Base-by-base conservation (phyloP, 192 early-diverging fungal species). In the Coemansia furcata region DNA sequence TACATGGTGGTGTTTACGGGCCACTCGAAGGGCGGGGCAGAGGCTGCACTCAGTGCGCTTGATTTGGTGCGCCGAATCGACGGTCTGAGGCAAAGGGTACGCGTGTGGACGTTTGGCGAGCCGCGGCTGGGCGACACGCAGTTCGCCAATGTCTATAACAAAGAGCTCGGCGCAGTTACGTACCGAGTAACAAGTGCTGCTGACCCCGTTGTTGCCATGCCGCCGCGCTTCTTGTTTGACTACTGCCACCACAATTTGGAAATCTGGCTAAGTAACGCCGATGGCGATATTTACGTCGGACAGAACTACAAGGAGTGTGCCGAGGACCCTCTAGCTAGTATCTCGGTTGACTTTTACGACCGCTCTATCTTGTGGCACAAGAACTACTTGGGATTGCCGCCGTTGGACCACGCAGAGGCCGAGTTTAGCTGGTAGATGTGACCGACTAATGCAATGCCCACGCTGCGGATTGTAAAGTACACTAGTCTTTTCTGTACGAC, bases 101-200 rank as follows among this genome's bases (percentile, higher is more conserved):
- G 73, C 0, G 78, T 80, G 6, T 80, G 78, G 78, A 80, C 78
- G 4, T 80, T 80, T 63, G 78, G 78, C 4, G 60, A 75, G 73
- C 78, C 78, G 4, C 69, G 78, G 15, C 42, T 75, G 0, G 78
- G 78, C n/a, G 73, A 80, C 33, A 37, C 26, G 14, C 66, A 72
- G 63, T 80, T 80, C 55, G 62, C 78, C 36, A 64, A 42, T 5
- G 39, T 71, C 33, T 80, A 80, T 55, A 80, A 80, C 54, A 62
- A 55, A 4, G 59, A 62, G 26, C 40, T 80, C 32, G 78, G 78
- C 1, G 11, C 59, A 6, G 66, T 66, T 23, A 80, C 78, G n/a
- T 80, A 69, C 61, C 46, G 78, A 38, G 78, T 80, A 38, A 72
- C 69, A 0, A 75, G 78, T 21, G 49, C 29, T 4, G 78, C 73